Percentiles rank a stretch among this genome's conserved stretches.
Conservation (phyloP, 208 protist genomes). For the Naegleria lovaniensis region DNA sequence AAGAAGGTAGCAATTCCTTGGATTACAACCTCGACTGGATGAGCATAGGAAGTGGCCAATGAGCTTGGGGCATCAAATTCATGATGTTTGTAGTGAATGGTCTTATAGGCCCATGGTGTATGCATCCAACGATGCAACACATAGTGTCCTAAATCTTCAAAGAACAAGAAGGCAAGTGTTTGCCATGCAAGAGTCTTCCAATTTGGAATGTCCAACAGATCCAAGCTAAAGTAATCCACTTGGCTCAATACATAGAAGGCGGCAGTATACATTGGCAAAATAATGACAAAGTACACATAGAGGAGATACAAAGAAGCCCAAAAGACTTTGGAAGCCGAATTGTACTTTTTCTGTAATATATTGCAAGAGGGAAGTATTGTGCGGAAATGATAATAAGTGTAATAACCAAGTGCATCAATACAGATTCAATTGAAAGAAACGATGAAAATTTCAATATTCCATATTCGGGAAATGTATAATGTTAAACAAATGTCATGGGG, state of each 20-base stretch:
- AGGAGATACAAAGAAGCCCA: background rate
- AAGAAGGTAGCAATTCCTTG: constrained; percentile 24
- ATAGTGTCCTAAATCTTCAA: constrained; percentile 85
- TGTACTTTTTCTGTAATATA: background rate
- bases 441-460: too few relatives aligned
- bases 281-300: background rate
- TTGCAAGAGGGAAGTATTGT: background rate
- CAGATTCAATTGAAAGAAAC: too few relatives aligned
- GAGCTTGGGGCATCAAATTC: constrained; percentile 7
- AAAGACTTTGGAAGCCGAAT: background rate
- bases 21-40: constrained; percentile 28
- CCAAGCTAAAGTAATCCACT: background rate
- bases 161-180: constrained; percentile 67
- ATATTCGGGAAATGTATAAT: too few relatives aligned
- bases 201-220: background rate
- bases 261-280: background rate
- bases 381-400: background rate
- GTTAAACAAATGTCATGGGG: too few relatives aligned
- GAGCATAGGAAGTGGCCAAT: background rate
- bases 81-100: constrained; percentile 84
- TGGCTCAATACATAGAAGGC: background rate
- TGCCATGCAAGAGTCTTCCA: background rate
- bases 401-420: too few relatives aligned
- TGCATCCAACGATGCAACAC: constrained; percentile 85
- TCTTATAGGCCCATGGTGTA: constrained; percentile 72